Base-by-base conservation (phyloP, 2,329 filamentous ascomycete genomes). In the Eurotiales sp. region DNA sequence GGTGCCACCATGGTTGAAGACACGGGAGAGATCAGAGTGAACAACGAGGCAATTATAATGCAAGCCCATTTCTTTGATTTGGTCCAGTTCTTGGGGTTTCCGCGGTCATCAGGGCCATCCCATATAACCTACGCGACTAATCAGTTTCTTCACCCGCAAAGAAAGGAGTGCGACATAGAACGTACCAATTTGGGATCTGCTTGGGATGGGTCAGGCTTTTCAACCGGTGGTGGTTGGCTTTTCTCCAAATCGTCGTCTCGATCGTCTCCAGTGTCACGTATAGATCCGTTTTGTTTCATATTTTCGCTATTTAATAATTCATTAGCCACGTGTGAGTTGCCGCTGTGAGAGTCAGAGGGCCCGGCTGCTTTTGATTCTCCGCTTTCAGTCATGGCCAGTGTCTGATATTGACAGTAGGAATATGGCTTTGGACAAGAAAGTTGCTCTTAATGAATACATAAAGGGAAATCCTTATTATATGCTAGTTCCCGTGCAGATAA, bases 1-100 rank as follows among this genome's bases (percentile, higher is more conserved):
- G 78, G 79, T 0, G 78, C 74, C 2, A 79, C 62, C 76, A 86
- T 85, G 29, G 79, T 80, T 6, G 80, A 83, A 25, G 46, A 34
- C 11, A 42, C 25, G 17, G 46, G 46, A 22, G 46, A 34, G 12
- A 49, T 36, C 8, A 43, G 21, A 17, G 37, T 32, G n/a, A 40
- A 42, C 10, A 32, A 12, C 1, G 37, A 42, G 27, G 36, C 46
- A n/a, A 49, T 23, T 7, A 32, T 3, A n/a, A 32, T 34, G 15
- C 11, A 17, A 10, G 15, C 6, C 37, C 27, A 49, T 49, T 43
- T 49, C n/a, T 25, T 19, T 2, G n/a, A 12, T 4, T 2, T 12
- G 12, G 46, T 27, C 46, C 46, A 49, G 19, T 41, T 49, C 19
- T 32, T 34, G 15, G 46, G 46, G 8, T 49, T 40, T 21, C 40